Evolutionary conservation across 1,139 yeast species (phyloP).

Genomic region (Saccharomyces pastorianus): DNA sequence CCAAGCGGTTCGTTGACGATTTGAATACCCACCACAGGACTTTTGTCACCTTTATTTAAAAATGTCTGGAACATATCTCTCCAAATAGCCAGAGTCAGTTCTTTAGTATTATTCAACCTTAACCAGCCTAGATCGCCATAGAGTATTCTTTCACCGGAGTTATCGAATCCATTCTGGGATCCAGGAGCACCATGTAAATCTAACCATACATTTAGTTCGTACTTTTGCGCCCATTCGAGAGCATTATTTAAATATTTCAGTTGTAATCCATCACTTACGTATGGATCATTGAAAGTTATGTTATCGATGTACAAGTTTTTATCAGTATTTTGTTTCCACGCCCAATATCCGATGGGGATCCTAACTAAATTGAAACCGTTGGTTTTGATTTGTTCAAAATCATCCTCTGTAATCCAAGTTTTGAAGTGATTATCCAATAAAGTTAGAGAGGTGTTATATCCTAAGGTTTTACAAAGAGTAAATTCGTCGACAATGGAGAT

Average conservation of each 20-base stretch:
- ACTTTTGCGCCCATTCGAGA: conserved; percentile 44
- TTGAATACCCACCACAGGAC: conserved; percentile 53
- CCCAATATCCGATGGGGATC: conserved; percentile 65
- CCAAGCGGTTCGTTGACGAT: conserved; percentile 61
- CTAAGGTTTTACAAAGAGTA: conserved; percentile 42
- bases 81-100: conserved; percentile 40
- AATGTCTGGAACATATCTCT: conserved; percentile 44
- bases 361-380: conserved; percentile 55
- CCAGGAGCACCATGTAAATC: conserved; percentile 64
- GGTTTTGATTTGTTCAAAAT: conserved; percentile 40
- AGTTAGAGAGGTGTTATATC: conserved; percentile 37
- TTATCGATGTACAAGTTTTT: conserved; percentile 17
- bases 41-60: conserved; percentile 42
- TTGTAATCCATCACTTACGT: conserved; percentile 45
- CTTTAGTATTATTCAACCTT: conserved; percentile 35
- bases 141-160: conserved; percentile 45
- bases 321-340: conserved; percentile 39
- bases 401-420: conserved; percentile 47
- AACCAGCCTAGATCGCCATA: conserved; percentile 46
- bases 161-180: conserved; percentile 65
- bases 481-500: conserved; percentile 52
- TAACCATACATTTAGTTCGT: conserved; percentile 50
- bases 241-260: conserved; percentile 47
- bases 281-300: conserved; percentile 41
- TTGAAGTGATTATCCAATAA: conserved; percentile 47